A percentile compares a stretch with the other conserved stretches of the same genome.
Evolutionary conservation across 2,329 filamentous ascomycete genomes (phyloP).

Genomic region (Helotiales sp.): DNA sequence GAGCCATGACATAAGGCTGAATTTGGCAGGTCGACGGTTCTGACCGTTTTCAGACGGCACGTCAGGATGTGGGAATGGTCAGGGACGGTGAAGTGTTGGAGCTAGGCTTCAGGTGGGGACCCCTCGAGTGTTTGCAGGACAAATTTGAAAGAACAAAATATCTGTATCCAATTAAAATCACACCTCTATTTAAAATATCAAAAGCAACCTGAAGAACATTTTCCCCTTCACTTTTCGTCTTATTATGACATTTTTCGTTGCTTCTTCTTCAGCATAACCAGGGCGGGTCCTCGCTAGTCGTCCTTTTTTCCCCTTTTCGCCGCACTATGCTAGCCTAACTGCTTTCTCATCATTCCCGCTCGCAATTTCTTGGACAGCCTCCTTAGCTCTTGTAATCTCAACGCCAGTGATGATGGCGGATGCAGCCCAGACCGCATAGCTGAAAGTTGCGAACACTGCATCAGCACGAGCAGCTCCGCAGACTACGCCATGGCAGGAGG

Average conservation of each 20-base stretch:
- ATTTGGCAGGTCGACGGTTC: background rate
- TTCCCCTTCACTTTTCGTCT: too few species aligned
- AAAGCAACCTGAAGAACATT: too few species aligned
- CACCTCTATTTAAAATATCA: too few species aligned
- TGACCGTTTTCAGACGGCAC: background rate
- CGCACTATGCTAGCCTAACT: background rate
- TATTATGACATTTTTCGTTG: background rate
- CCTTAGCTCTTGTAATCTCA: background rate
- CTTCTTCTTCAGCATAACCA: background rate
- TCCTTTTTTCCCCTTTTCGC: background rate
- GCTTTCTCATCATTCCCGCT: background rate
- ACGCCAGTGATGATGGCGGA: background rate
- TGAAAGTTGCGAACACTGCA: slow-evolving; percentile 6
- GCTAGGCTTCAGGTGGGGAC: too few species aligned
- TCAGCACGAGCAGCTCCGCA: slow-evolving; percentile 2
- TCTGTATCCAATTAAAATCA: too few species aligned
- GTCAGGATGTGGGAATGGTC: background rate
- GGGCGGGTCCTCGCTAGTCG: background rate
- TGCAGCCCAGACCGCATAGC: background rate
- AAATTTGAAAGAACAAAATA: too few species aligned
- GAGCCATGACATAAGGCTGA: background rate
- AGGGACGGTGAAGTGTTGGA: background rate
- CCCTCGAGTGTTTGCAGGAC: too few species aligned
- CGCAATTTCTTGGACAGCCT: background rate
- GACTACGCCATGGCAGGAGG: slow-evolving; percentile 1